These are phyloP conservation scores for Eimeria tenella DNA, from an alignment of 169 alveolate species.

Conservation along the genomic window DNA sequence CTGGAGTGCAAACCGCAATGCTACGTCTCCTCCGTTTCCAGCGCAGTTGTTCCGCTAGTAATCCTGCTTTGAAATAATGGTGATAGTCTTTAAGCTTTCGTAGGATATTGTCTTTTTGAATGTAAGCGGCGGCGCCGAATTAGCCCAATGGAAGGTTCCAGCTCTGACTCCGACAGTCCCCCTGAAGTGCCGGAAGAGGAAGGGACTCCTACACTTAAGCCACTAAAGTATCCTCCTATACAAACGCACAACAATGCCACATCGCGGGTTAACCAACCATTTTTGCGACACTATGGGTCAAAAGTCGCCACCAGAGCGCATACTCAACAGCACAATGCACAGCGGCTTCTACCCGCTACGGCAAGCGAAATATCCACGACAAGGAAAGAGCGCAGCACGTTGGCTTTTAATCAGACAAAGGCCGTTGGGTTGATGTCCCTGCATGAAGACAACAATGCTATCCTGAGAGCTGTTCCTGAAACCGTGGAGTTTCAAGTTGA, in stretches of 20 bases:
- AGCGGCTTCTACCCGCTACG: not conserved
- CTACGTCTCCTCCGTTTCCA: not conserved
- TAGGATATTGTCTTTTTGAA: not conserved
- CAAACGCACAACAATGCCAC: not conserved
- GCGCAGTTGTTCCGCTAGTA: not conserved
- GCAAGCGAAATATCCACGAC: too few species aligned
- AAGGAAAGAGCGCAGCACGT: not conserved
- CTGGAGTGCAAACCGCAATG: not conserved
- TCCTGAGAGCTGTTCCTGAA: conserved; percentile 47
- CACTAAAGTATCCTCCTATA: not conserved
- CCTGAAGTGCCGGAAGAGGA: conserved; percentile 26
- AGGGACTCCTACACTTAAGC: too few species aligned
- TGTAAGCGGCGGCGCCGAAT: not conserved
- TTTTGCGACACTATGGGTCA: not conserved
- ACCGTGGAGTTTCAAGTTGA: conserved; percentile 22
- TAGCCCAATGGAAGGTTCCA: conserved; percentile 35
- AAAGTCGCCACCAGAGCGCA: not conserved
- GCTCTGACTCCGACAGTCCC: conserved; percentile 62
- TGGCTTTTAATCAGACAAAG: not conserved
- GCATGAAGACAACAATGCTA: not conserved
- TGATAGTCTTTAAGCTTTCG: not conserved
- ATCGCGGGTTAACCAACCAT: not conserved
- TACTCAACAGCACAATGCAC: not conserved
- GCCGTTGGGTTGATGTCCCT: not conserved
- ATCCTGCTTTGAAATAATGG: too few species aligned